Base-by-base conservation (phyloP, 305 asterid genomes). In the Solanum hybrid region DNA sequence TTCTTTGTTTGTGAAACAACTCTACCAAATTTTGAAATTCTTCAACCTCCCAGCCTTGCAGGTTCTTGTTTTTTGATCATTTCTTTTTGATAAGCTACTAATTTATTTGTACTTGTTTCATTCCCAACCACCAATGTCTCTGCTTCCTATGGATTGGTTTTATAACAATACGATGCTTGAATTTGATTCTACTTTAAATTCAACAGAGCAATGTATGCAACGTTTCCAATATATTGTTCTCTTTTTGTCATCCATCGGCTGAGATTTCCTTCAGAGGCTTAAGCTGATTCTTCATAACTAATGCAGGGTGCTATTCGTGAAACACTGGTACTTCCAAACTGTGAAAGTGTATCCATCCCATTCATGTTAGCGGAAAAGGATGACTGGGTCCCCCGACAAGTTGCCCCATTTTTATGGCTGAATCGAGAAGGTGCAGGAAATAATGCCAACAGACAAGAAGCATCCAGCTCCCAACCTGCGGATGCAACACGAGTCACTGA, bases 301-400 rank as follows among this genome's bases (percentile, higher is more conserved):
- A 89, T 91, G 92, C 97, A 97, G 99, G 95, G 93, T 26, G 96
- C 95, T 71, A 92, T 97, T 89, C 98, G 98, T 69, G 99, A 97
- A 85, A 92, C 98, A 66, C 88, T 97, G 92, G 99, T 97, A 81
- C 98, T 95, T 88, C 99, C 99, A 36, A 95, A 97, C 93, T 91
- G 96, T 85, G 99, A 95, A 91, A 91, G 93, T 89, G 71, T 95
- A 84, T 90, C 92, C 88, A 89, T 97, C 88, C 96, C 98, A 81
- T 95, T 96, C 95, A 97, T 97, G 99, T 87, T 92, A 90, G 98
- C 98, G 0, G 99, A 97, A 90, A 95, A 95, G 91, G 97, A 97
- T 78, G 98, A 97, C 89, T 97, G 98, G 99, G 93, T 94, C 86
- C 98, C 98, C 7, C 93, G 94, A 91, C 92, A 91, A 42, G 94